A percentile compares a stretch with the other conserved stretches of the same genome.
Evolutionary conservation across 192 early-diverging fungal species (phyloP).

Genomic region (Coemansia sp.): DNA sequence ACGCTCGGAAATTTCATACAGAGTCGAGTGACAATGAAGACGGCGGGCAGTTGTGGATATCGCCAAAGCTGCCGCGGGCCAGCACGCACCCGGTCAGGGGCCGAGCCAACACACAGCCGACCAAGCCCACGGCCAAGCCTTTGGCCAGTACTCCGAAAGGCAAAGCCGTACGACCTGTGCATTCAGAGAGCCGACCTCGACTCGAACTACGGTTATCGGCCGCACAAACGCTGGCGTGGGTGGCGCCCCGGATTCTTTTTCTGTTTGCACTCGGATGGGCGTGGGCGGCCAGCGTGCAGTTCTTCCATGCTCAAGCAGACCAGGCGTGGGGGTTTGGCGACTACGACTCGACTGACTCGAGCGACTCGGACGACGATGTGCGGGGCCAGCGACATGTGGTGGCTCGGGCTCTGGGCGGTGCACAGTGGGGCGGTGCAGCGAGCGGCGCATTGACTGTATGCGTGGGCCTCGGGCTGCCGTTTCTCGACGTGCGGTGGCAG

Average conservation of each 20-base stretch:
- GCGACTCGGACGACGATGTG: slow-evolving; percentile 23
- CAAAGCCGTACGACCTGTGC: too few species aligned
- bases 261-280: slow-evolving; percentile 48
- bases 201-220: slow-evolving; percentile 19
- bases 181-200: not conserved
- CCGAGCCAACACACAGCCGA: not conserved
- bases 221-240: slow-evolving; percentile 38
- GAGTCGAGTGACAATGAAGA: slow-evolving; percentile 29
- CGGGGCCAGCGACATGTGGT: slow-evolving; percentile 31
- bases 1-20: not conserved
- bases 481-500: slow-evolving; percentile 43
- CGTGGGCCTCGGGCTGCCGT: slow-evolving; percentile 44
- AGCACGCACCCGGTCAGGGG: slow-evolving; percentile 6
- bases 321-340: slow-evolving; percentile 3
- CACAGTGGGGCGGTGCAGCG: slow-evolving; percentile 33
- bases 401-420: slow-evolving; percentile 35
- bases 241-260: slow-evolving; percentile 34
- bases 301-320: slow-evolving; percentile 45
- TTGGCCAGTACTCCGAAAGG: too few species aligned
- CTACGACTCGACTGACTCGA: slow-evolving; percentile 16
- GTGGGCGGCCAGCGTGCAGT: slow-evolving; percentile 45
- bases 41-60: slow-evolving; percentile 49
- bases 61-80: slow-evolving; percentile 35
- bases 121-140: not conserved
- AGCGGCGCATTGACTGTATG: slow-evolving; percentile 39